Evolutionary conservation across 2,329 filamentous ascomycete genomes (phyloP).

Genomic region (Stagonosporopsis cucurbitacearum): DNA sequence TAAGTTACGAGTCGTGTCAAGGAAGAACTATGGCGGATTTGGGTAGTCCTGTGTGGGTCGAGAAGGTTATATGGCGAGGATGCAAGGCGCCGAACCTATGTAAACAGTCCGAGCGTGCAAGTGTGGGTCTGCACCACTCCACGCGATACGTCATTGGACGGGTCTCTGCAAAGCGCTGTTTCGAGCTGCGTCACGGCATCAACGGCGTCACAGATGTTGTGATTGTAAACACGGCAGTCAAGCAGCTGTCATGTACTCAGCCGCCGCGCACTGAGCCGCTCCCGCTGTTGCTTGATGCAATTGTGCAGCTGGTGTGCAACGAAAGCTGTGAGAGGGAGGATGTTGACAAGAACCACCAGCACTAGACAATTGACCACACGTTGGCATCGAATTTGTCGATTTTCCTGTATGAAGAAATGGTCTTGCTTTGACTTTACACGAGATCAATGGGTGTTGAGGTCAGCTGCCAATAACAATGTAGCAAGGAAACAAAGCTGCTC

Average conservation of each 20-base stretch:
- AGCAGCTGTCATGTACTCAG: conserved; percentile 10
- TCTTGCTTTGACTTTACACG: too few relatives aligned
- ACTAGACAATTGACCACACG: neutral
- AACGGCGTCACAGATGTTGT: conserved; percentile 15
- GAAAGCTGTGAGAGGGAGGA: neutral
- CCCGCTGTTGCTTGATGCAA: conserved; percentile 7
- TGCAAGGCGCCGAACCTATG: conserved; percentile 11
- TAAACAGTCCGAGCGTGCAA: conserved; percentile 14
- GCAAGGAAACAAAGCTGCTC: too few relatives aligned
- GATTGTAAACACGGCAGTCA: conserved; percentile 18
- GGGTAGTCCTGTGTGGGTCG: conserved; percentile 36
- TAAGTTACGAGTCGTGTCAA: conserved; percentile 14
- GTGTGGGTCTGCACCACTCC: conserved; percentile 3
- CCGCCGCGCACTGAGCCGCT: conserved; percentile 12
- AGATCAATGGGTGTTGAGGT: too few relatives aligned
- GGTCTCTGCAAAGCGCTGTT: neutral
- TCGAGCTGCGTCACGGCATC: conserved; percentile 3
- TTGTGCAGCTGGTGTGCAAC: neutral
- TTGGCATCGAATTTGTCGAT: neutral
- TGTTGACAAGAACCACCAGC: neutral
- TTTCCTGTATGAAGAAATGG: neutral
- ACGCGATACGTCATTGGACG: conserved; percentile 14
- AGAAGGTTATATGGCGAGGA: conserved; percentile 17
- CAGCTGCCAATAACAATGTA: too few relatives aligned
- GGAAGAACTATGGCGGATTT: conserved; percentile 25